phyloP scores from a whole-genome alignment of 805 yeast genomes.

The Priceomyces melissophilus region DNA sequence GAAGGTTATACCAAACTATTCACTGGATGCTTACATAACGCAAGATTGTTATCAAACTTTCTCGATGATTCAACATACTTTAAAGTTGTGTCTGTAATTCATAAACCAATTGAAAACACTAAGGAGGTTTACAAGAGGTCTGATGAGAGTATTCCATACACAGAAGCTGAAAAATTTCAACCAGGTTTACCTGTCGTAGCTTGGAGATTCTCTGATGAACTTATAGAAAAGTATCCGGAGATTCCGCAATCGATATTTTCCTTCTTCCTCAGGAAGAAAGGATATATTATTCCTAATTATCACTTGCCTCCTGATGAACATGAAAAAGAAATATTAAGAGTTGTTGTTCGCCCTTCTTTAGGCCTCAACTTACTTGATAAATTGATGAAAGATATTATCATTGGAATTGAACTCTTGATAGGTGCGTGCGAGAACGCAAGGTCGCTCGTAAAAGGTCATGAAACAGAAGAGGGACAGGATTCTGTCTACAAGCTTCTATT shows the following conservation, averaged over 20 bases:
- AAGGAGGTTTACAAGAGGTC: conserved; percentile 16
- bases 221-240: conserved; percentile 63
- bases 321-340: conserved; percentile 69
- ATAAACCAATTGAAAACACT: conserved; percentile 42
- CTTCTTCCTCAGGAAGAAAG: conserved; percentile 67
- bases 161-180: conserved; percentile 34
- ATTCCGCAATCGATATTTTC: conserved; percentile 80
- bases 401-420: conserved; percentile 50
- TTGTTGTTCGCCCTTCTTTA: conserved; percentile 74
- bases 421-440: conserved; percentile 42
- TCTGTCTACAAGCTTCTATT: conserved; percentile 48
- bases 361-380: conserved; percentile 59
- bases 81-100: conserved; percentile 75
- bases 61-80: conserved; percentile 64
- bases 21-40: conserved; percentile 62
- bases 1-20: conserved; percentile 69
- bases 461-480: conserved; percentile 23
- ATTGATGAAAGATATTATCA: conserved; percentile 59
- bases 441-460: conserved; percentile 16
- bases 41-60: conserved; percentile 62
- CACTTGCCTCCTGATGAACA: conserved; percentile 65
- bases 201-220: conserved; percentile 63
- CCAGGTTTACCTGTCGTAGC: conserved; percentile 91
- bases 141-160: conserved; percentile 1
- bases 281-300: conserved; percentile 89